Percentiles rank a stretch among this genome's conserved stretches.
Evolutionary conservation across 345 rosid species (phyloP).

Genomic region (Jatropha curcas): DNA sequence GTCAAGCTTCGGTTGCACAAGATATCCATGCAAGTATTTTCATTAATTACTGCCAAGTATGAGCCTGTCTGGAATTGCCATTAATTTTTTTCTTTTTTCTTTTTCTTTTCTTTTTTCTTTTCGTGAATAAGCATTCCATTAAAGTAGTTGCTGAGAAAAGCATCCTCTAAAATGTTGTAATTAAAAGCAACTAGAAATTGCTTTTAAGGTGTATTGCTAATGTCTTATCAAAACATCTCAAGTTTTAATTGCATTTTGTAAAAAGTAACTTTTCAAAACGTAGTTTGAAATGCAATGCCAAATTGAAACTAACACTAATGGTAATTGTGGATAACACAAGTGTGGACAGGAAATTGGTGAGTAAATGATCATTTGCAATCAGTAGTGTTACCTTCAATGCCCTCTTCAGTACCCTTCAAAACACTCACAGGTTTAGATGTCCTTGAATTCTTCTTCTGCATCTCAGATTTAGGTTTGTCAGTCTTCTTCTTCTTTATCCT

Average conservation of each 20-base stretch:
- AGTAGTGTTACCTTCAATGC: slow-evolving; percentile 36
- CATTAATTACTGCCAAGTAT: background rate
- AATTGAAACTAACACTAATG: background rate
- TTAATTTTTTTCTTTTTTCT: too few species aligned
- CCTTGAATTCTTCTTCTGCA: slow-evolving; percentile 22
- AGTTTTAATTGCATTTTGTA: background rate
- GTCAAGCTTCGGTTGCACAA: background rate
- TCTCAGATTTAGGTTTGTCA: slow-evolving; percentile 24
- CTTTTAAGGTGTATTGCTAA: background rate
- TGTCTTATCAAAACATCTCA: background rate
- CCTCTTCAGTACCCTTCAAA: slow-evolving; percentile 38
- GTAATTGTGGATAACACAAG: background rate
- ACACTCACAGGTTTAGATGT: slow-evolving; percentile 13
- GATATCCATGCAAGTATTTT: background rate
- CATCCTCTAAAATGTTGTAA: background rate
- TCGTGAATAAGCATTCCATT: too few species aligned
- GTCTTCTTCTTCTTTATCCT: slow-evolving; percentile 44
- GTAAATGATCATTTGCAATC: background rate
- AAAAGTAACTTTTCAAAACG: background rate
- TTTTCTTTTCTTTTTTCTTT: too few species aligned
- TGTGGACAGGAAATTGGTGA: background rate
- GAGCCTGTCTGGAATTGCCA: background rate
- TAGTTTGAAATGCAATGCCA: background rate
- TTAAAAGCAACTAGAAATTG: background rate
- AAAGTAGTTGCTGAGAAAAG: background rate